Conservation (phyloP, 768 basidiomycete genomes). For the Hypsizygus marmoreus region DNA sequence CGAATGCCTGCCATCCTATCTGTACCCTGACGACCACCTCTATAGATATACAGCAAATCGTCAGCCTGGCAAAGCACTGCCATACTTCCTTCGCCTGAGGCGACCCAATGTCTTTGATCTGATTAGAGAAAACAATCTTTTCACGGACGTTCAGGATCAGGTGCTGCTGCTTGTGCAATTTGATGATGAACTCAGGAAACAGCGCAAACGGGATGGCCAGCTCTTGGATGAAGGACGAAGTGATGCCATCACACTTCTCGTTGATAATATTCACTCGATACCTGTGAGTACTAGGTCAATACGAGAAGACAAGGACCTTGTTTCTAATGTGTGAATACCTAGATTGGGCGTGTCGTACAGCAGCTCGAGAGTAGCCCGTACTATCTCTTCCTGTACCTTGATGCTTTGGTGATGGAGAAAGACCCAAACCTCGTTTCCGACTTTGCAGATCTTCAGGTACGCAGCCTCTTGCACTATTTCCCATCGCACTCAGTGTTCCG, state of each 20-base stretch:
- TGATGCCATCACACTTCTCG: slow-evolving; percentile 82
- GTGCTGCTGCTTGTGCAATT: slow-evolving; percentile 92
- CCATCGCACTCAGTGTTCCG: not conserved
- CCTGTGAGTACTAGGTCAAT: slow-evolving; percentile 56
- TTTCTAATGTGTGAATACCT: slow-evolving; percentile 1
- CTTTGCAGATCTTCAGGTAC: slow-evolving; percentile 84
- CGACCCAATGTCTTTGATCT: slow-evolving; percentile 91
- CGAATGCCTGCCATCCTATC: not conserved
- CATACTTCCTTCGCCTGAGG: slow-evolving; percentile 84
- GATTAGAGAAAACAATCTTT: slow-evolving; percentile 90
- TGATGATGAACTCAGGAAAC: slow-evolving; percentile 81
- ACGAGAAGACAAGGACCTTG: too few species aligned
- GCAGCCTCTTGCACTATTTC: not conserved
- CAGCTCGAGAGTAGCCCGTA: slow-evolving; percentile 76
- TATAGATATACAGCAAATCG: slow-evolving; percentile 80
- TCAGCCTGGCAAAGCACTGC: slow-evolving; percentile 93
- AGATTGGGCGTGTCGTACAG: slow-evolving; percentile 88
- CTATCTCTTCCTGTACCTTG: slow-evolving; percentile 92
- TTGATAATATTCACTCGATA: slow-evolving; percentile 95
- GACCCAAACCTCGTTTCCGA: slow-evolving; percentile 79
- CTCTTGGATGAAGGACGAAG: slow-evolving; percentile 51
- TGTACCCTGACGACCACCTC: not conserved
- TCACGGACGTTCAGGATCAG: slow-evolving; percentile 94
- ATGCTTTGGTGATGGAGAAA: slow-evolving; percentile 77
- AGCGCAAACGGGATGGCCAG: slow-evolving; percentile 45